A percentile compares a stretch with the other conserved stretches of the same genome.
These are phyloP conservation scores for Trametes cinnabarina DNA, from an alignment of 768 basidiomycete genomes.

Conservation along the genomic window DNA sequence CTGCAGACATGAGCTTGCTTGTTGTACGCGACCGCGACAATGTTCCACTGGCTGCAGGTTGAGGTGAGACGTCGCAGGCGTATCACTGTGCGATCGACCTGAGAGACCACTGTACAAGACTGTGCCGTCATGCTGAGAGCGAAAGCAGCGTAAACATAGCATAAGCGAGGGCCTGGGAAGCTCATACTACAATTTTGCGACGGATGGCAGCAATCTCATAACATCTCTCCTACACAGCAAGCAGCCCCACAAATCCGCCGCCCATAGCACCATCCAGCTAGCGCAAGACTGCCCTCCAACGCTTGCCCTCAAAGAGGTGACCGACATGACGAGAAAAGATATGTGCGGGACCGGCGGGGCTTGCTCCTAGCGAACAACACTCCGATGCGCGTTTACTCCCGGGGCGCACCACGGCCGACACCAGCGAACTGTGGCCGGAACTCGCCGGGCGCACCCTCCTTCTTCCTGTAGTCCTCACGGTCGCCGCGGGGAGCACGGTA, in stretches of 20 bases:
- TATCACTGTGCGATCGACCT: too few species aligned
- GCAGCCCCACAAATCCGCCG: constrained; percentile 17
- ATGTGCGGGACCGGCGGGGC: background rate
- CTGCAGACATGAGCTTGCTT: too few species aligned
- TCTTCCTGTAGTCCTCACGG: constrained; percentile 89
- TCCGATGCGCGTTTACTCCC: constrained; percentile 45
- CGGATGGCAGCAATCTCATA: constrained; percentile 24
- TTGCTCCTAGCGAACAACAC: constrained; percentile 8
- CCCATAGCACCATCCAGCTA: constrained; percentile 14
- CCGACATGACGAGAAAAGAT: background rate
- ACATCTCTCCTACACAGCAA: constrained; percentile 18
- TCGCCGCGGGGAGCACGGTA: constrained; percentile 87
- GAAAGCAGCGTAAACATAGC: constrained; percentile 25
- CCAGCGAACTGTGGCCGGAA: constrained; percentile 88
- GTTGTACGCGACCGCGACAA: too few species aligned
- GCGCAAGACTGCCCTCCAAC: constrained; percentile 8
- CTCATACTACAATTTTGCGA: constrained; percentile 35
- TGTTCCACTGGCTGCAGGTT: too few species aligned
- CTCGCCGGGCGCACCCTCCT: constrained; percentile 84
- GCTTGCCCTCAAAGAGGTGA: constrained; percentile 1
- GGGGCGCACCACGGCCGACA: constrained; percentile 84
- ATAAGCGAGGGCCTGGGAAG: constrained; percentile 29
- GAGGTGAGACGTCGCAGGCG: too few species aligned
- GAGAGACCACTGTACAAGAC: too few species aligned
- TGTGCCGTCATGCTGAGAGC: background rate